Evolutionary conservation across 2,329 filamentous ascomycete genomes (phyloP), one percentile per base, ranked within the genome.

Genomic region (Hypoxylon rubiginosum): DNA sequence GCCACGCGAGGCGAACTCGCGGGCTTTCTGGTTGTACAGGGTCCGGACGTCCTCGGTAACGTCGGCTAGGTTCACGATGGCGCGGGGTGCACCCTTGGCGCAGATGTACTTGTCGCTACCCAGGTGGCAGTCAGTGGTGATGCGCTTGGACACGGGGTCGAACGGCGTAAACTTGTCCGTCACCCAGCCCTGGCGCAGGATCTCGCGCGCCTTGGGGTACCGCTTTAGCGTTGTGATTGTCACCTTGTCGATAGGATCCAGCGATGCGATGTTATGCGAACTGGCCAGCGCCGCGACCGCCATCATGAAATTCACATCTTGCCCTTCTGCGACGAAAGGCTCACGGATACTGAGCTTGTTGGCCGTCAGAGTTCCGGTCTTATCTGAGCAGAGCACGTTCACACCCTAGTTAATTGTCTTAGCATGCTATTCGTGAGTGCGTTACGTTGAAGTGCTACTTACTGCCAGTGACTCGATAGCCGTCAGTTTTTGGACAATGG

Each of bases 291-390:
- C 91, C 65, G 91, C 91, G 66, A 92, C 91, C 70, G 91, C 90
- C 91, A 93, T 92, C 90, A 93, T 92, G 90, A 90, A 93, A 84
- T 93, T 91, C 79, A 92, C 88, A 80, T 92, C 90, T 76, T 92
- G 88, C 73, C 91, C 91, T 79, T 92, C 91, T 66, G 90, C 88
- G 64, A 92, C 90, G 80, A 90, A 93, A 19, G 91, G 91, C 77
- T 93, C 91, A 78, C 91, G 90, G 76, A 93, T 91, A 75, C 87
- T 90, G 57, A 93, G 85, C 83, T 93, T 90, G 80, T 91, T 91
- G 72, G 89, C 89, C 63, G 90, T 91, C 73, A 93, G 85, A 34
- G 91, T 93, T 83, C 91, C 91, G 49, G 91, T 93, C 87, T 93
- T 93, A 82, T 93, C 91, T 74, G 91, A 93, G 85, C 91, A 93